A percentile compares a stretch with the other conserved stretches of the same genome.
Evolutionary conservation across 805 yeast species (phyloP).

Genomic region (Candida vartiovaarae): DNA sequence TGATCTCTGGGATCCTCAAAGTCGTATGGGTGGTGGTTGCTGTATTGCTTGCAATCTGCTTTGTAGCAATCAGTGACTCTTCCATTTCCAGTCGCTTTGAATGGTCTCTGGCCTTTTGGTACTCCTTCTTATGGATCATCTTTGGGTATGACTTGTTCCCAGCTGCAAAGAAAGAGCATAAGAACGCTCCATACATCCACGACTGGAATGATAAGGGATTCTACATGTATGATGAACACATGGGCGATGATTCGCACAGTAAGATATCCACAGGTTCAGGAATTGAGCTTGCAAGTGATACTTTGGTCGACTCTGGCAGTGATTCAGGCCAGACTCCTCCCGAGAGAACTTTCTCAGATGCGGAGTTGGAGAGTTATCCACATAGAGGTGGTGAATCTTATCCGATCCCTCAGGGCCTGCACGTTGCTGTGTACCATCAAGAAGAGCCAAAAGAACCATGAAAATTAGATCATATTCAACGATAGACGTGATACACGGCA

Average conservation of each 20-base stretch:
- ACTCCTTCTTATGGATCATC: constrained; percentile 58
- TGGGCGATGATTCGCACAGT: constrained; percentile 8
- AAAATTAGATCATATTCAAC: too few species aligned
- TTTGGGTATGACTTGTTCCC: constrained; percentile 68
- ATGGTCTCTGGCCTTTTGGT: constrained; percentile 85
- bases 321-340: not conserved
- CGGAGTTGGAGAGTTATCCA: constrained; percentile 19
- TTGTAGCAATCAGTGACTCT: constrained; percentile 39
- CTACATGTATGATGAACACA: constrained; percentile 18
- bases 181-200: constrained; percentile 18
- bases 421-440: constrained; percentile 6
- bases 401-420: constrained; percentile 22
- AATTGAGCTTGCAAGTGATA: constrained; percentile 1
- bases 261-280: not conserved
- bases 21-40: constrained; percentile 61
- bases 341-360: constrained; percentile 17
- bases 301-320: not conserved
- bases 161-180: constrained; percentile 36
- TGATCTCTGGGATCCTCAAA: constrained; percentile 48
- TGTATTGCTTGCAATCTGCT: constrained; percentile 58
- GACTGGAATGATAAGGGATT: constrained; percentile 19
- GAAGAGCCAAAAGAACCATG: not conserved
- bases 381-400: constrained; percentile 11
- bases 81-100: constrained; percentile 44
- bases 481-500: too few species aligned